Evolutionary conservation across 148 eudicot species (phyloP), one percentile per base, ranked within the genome.

Genomic region (Rhododendron ferrugineum): DNA sequence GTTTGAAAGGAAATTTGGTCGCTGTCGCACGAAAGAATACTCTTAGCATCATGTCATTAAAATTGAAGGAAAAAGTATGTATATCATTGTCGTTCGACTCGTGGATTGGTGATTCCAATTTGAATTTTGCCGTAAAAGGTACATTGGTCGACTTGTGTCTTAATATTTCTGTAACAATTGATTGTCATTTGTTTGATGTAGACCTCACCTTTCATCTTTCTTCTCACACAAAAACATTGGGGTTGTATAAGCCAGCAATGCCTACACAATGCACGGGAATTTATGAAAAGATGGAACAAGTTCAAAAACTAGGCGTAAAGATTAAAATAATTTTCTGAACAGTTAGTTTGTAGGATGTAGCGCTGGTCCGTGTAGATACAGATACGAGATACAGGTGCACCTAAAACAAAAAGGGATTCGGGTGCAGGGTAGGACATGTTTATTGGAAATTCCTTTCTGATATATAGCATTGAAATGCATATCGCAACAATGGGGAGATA

Each of bases 1-100:
- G 96, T 86, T 82, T 83, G 54, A 90, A 90, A 76, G 98, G 94
- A 42, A 87, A 88, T 77, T 90, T 86, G 83, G 32, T 97, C 85
- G 98, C 94, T 87, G 91, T 94, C 87, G 95, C 94, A 62, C 92
- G 87, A 81, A 91, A 93, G 83, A 91, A 90, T 50, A 60, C 82
- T 72, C 90, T 97, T 83, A 91, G 89, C 85, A 90, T 95, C 86
- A 78, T 92, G 80, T 91, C 99, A 46, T 89, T 93, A 84, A 86
- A 92, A 54, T 91, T 97, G 58, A 85, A 91, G 89, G 92, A 92
- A 89, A 87, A 88, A 81, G 64, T 88, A 83, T 89, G 90, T 70
- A 89, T 95, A 75, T 81, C 79, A 64, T 89, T 97, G 86, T 90
- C 92, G 14, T 86, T 89, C 78, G 87, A 90, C 86, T 92, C 92